phyloP scores from a whole-genome alignment of 352 stramenopile genomes.

The Phytophthora palmivora region DNA sequence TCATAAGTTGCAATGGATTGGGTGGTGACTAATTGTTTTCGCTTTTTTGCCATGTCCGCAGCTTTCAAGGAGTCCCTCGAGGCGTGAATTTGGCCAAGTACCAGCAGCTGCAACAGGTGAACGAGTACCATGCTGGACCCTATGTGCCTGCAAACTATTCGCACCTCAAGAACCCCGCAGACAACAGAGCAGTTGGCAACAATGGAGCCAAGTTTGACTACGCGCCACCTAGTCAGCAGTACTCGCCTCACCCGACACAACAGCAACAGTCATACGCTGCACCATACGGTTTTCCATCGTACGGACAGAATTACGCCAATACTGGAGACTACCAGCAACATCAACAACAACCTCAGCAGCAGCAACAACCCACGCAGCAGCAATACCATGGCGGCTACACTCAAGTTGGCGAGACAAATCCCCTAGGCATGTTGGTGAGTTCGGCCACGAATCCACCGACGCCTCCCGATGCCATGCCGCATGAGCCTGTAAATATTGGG shows the following conservation, averaged over 20 bases:
- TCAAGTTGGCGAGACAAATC: conserved; percentile 39
- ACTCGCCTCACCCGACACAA: conserved; percentile 30
- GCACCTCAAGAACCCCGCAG: conserved; percentile 32
- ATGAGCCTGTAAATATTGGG: conserved; percentile 46
- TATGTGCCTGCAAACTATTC: conserved; percentile 36
- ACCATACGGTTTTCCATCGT: conserved; percentile 43
- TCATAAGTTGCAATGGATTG: conserved; percentile 5
- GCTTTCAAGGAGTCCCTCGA: conserved; percentile 40
- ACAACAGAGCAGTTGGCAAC: conserved; percentile 22
- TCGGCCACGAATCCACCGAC: conserved; percentile 54
- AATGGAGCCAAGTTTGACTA: conserved; percentile 43
- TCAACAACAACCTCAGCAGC: conserved; percentile 31
- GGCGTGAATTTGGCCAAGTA: conserved; percentile 34
- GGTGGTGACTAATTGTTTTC: conserved; percentile 29
- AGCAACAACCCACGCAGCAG: conserved; percentile 36
- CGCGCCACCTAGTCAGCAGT: conserved; percentile 31
- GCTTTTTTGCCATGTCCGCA: conserved; percentile 23
- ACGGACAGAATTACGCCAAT: conserved; percentile 43
- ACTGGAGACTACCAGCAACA: conserved; percentile 42
- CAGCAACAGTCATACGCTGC: conserved; percentile 43
- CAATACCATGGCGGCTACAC: conserved; percentile 42
- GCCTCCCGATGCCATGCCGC: conserved; percentile 45
- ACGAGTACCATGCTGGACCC: conserved; percentile 36
- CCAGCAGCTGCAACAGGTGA: conserved; percentile 49
- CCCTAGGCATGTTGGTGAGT: conserved; percentile 63